These are phyloP conservation scores for Nitzschia inconspicua DNA, from an alignment of 108 stramenopile species.

Conservation along the genomic window DNA sequence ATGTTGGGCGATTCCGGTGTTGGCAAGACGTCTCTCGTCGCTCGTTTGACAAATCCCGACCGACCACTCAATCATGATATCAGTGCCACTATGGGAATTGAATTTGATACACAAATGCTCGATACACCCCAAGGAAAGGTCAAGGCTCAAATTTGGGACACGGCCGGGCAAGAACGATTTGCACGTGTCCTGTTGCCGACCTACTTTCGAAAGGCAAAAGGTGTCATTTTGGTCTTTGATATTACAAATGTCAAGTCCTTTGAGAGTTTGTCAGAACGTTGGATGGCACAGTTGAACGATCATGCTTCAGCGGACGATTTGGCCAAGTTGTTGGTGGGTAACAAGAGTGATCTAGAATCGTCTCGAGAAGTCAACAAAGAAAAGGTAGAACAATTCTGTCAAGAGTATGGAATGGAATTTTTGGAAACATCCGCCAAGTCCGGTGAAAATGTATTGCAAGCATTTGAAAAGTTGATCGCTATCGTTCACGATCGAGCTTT, in stretches of 20 bases:
- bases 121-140: conserved; percentile 88
- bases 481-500: conserved; percentile 83
- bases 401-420: conserved; percentile 85
- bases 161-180: conserved; percentile 91
- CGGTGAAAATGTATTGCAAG: conserved; percentile 74
- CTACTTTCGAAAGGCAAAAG: conserved; percentile 92
- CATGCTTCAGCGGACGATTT: conserved; percentile 79
- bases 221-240: conserved; percentile 89
- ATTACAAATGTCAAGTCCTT: conserved; percentile 82
- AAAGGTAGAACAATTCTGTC: conserved; percentile 77
- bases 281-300: conserved; percentile 75
- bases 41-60: conserved; percentile 83
- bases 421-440: conserved; percentile 79
- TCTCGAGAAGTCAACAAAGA: conserved; percentile 70
- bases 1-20: conserved; percentile 93
- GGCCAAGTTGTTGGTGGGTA: conserved; percentile 84
- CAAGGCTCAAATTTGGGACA: conserved; percentile 95
- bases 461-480: conserved; percentile 85
- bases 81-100: conserved; percentile 92
- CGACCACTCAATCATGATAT: conserved; percentile 87
- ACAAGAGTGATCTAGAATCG: conserved; percentile 82
- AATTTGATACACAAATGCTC: conserved; percentile 93
- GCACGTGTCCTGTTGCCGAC: conserved; percentile 86
- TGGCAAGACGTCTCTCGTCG: conserved; percentile 87
- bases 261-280: conserved; percentile 77